Evolutionary conservation across 2,329 filamentous ascomycete species (phyloP).

Genomic region (Calonectria pseudoturangicola): DNA sequence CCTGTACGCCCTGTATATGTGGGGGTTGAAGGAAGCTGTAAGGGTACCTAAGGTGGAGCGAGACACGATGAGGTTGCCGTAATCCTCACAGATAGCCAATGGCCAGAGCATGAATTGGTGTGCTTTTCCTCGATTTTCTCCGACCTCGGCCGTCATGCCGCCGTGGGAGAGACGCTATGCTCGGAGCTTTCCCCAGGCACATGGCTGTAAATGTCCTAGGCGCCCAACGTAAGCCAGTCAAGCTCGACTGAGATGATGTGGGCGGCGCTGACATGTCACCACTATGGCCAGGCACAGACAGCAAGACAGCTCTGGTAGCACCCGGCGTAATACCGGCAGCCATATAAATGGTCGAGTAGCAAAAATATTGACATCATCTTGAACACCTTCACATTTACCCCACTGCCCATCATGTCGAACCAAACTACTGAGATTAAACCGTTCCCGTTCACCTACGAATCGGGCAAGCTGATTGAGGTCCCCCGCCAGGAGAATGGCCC

Average conservation of each 20-base stretch:
- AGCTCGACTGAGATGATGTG: constrained; percentile 4
- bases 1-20: background rate
- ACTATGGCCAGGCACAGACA: background rate
- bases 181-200: too few species aligned
- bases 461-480: constrained; percentile 11
- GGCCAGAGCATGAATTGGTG: background rate
- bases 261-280: background rate
- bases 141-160: background rate
- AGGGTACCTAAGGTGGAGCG: background rate
- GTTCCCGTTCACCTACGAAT: background rate
- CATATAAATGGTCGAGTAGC: constrained; percentile 1
- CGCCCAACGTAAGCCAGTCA: background rate
- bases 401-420: background rate
- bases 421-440: background rate
- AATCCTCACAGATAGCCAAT: constrained; percentile 12
- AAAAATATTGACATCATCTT: background rate
- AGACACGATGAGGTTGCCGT: background rate
- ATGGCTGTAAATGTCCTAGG: background rate
- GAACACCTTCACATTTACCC: background rate
- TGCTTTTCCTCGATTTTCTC: background rate
- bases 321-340: background rate
- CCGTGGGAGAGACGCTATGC: too few species aligned
- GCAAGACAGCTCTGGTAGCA: background rate
- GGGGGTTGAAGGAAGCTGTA: too few species aligned
- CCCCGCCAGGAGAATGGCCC: background rate